These are phyloP conservation scores for Glonium stellatum DNA, from an alignment of 495 filamentous ascomycete genomes.

Conservation along the genomic window DNA sequence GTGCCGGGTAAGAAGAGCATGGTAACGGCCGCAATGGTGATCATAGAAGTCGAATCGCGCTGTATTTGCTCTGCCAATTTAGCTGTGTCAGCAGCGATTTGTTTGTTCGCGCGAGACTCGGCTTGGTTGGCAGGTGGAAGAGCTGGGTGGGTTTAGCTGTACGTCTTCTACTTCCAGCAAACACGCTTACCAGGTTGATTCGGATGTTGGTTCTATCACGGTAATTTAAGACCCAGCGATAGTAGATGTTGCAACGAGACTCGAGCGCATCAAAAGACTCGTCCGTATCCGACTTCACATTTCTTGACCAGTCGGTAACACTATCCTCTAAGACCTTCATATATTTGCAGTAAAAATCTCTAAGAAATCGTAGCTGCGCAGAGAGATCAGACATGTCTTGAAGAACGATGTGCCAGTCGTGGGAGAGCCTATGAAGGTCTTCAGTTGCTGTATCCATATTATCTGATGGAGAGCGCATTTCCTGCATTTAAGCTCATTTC, in stretches of 20 bases:
- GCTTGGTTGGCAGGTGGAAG: constrained; percentile 19
- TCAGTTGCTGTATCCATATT: constrained; percentile 2
- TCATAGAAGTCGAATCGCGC: constrained; percentile 37
- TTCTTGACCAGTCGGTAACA: neutral
- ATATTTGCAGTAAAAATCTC: neutral
- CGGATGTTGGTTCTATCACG: constrained; percentile 16
- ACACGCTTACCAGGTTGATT: constrained; percentile 13
- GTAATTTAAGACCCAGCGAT: constrained; percentile 7
- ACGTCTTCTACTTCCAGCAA: neutral
- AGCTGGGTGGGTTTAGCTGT: constrained; percentile 3
- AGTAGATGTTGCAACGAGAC: constrained; percentile 5
- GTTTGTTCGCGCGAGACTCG: constrained; percentile 6
- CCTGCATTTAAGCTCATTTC: neutral
- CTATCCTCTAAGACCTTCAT: neutral
- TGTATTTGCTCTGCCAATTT: constrained; percentile 33
- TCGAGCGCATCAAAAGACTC: constrained; percentile 9
- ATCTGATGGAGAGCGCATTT: neutral
- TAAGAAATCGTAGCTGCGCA: constrained; percentile 9
- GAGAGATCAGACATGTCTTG: constrained; percentile 7
- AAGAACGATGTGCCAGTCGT: constrained; percentile 9
- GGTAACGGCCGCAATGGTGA: constrained; percentile 38
- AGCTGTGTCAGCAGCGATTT: constrained; percentile 29
- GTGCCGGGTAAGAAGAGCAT: constrained; percentile 39
- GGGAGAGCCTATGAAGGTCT: constrained; percentile 8
- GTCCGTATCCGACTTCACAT: neutral